Percentiles rank a stretch among this genome's conserved stretches.
phyloP scores from a whole-genome alignment of 305 asterid genomes.

The Fraxinus greggii region DNA sequence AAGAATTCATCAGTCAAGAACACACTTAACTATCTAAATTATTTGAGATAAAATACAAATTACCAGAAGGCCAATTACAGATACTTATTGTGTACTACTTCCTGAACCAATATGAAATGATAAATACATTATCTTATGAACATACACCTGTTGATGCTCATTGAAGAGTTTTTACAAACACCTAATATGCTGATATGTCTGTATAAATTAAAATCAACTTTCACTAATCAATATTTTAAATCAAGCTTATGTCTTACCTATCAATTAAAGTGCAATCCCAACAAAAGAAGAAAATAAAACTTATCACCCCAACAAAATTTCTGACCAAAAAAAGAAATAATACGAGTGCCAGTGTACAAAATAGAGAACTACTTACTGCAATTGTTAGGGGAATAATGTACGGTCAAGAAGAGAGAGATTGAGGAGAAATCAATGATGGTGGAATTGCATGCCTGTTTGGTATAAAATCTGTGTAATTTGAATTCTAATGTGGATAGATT shows the following conservation, averaged over 20 bases:
- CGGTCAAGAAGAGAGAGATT: neutral
- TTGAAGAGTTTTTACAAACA: neutral
- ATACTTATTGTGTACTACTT: neutral
- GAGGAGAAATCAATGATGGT: neutral
- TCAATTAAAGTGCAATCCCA: neutral
- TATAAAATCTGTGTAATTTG: neutral
- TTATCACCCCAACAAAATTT: neutral
- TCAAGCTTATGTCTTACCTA: neutral
- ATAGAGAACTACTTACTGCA: neutral
- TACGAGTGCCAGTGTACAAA: neutral
- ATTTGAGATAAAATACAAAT: neutral
- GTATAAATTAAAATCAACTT: neutral
- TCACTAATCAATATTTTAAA: neutral
- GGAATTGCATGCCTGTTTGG: neutral
- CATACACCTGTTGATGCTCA: neutral
- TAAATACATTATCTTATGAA: neutral
- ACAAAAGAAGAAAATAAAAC: neutral
- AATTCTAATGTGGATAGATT: neutral
- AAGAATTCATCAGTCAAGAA: neutral
- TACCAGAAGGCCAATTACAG: neutral
- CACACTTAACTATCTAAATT: neutral
- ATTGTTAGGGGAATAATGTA: neutral
- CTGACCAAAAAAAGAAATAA: neutral
- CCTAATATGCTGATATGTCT: neutral
- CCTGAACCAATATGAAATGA: neutral